Conservation (phyloP, 1,139 yeast species). For the Geotrichum bryndzae region DNA sequence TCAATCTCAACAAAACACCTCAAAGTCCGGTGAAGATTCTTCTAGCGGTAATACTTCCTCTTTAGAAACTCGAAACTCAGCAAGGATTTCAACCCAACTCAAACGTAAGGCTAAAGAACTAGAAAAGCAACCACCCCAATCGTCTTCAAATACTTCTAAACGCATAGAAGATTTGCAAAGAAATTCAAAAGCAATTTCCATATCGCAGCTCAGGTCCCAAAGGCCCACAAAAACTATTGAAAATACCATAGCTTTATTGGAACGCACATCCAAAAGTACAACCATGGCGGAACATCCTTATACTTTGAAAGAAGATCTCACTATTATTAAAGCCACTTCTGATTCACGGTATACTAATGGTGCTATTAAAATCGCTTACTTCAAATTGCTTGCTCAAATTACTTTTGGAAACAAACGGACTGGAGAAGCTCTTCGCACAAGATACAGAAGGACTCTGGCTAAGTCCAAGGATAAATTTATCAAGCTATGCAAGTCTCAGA, state of each 20-base stretch:
- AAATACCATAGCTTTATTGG: background rate
- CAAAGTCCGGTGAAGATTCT: background rate
- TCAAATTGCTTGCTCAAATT: background rate
- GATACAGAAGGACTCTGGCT: background rate
- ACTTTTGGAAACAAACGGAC: constrained; percentile 3
- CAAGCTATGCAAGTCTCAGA: background rate
- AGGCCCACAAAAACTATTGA: background rate
- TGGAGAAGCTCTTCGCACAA: constrained; percentile 5
- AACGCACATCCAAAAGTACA: background rate
- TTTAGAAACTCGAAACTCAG: background rate
- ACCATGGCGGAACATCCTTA: background rate
- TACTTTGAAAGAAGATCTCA: constrained; percentile 8
- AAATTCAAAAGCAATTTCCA: background rate
- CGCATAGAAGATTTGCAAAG: background rate
- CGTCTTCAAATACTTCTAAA: background rate
- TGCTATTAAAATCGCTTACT: constrained; percentile 5
- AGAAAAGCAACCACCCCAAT: background rate
- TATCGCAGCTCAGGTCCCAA: background rate
- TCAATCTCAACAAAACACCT: background rate
- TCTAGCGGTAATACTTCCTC: background rate
- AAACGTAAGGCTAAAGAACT: background rate
- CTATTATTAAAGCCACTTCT: constrained; percentile 7
- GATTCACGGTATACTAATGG: constrained; percentile 4
- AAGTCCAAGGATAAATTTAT: background rate
- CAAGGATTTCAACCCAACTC: background rate